Evolutionary conservation across 805 yeast species (phyloP).

Genomic region (Yamadazyma sp.): DNA sequence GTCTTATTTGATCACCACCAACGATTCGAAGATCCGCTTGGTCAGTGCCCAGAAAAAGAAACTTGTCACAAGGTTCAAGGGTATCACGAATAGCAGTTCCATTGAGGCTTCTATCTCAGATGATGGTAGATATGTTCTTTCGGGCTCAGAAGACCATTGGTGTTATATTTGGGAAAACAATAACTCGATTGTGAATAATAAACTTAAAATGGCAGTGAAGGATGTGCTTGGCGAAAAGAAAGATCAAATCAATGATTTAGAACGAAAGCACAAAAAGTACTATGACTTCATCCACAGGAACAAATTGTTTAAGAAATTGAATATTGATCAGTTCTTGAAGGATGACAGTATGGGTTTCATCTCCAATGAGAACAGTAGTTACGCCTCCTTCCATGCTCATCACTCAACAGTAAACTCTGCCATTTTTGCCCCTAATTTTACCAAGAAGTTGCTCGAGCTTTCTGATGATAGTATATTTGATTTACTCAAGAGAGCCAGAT

Average conservation of each 20-base stretch:
- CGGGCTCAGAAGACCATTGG: conserved; percentile 89
- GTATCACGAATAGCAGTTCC: conserved; percentile 68
- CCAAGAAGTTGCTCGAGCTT: conserved; percentile 61
- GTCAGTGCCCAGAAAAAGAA: conserved; percentile 54
- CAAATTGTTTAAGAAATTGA: conserved; percentile 27
- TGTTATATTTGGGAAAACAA: conserved; percentile 74
- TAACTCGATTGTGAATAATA: conserved; percentile 41
- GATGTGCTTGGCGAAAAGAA: conserved; percentile 37
- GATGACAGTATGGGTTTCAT: conserved; percentile 23
- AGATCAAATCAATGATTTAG: conserved; percentile 32
- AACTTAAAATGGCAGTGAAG: conserved; percentile 32
- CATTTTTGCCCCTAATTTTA: conserved; percentile 69
- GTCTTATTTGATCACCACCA: conserved; percentile 62
- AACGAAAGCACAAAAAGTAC: conserved; percentile 27
- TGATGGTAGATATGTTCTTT: conserved; percentile 55
- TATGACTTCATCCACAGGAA: conserved; percentile 27
- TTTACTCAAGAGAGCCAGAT: conserved; percentile 33
- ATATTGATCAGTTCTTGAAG: conserved; percentile 26
- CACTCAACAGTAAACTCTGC: conserved; percentile 73
- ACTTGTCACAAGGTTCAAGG: conserved; percentile 69
- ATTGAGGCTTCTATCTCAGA: conserved; percentile 66
- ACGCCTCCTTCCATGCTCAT: conserved; percentile 76
- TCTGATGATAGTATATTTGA: conserved; percentile 83
- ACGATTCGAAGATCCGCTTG: conserved; percentile 76
- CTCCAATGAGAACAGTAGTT: conserved; percentile 56